Percentiles rank a stretch among this genome's conserved stretches.
Evolutionary conservation across 2,329 filamentous ascomycete genomes (phyloP).

Genomic region (Diaporthe ilicicola): DNA sequence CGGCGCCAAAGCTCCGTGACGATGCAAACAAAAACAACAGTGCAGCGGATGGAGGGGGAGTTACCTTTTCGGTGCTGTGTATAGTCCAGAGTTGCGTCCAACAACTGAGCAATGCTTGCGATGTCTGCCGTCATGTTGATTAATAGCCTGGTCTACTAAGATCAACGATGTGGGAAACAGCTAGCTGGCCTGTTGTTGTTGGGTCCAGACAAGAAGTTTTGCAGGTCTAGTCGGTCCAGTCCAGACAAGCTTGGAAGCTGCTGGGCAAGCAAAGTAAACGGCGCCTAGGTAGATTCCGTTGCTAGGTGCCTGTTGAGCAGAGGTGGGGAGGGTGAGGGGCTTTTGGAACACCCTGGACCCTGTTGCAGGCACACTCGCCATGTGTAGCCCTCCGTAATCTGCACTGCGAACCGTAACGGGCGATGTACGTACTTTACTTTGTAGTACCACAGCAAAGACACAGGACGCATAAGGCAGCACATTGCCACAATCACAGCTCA

Average conservation of each 20-base stretch:
- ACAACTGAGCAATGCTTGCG: constrained; percentile 77
- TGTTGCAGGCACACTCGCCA: not conserved
- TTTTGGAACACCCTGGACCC: constrained; percentile 15
- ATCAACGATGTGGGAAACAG: constrained; percentile 23
- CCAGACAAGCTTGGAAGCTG: constrained; percentile 2
- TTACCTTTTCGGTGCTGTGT: constrained; percentile 88
- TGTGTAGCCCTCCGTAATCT: not conserved
- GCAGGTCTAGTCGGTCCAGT: not conserved
- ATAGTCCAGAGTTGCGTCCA: constrained; percentile 90
- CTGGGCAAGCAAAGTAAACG: constrained; percentile 30
- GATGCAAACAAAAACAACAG: constrained; percentile 15
- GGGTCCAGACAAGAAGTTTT: not conserved
- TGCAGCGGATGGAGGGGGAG: not conserved
- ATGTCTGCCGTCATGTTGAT: constrained; percentile 65
- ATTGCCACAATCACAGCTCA: no score
- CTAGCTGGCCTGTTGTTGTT: constrained; percentile 11
- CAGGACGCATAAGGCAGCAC: no score
- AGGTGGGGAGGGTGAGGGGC: constrained; percentile 20
- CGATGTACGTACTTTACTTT: no score
- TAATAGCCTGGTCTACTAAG: constrained; percentile 20
- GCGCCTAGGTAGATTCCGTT: constrained; percentile 25
- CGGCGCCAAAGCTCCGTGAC: constrained; percentile 1
- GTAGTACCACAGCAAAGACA: no score
- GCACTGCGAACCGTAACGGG: no score
- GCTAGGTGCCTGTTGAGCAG: constrained; percentile 26